Evolutionary conservation across 805 yeast genomes (phyloP).

Genomic region (Dipodascopsis tothii): DNA sequence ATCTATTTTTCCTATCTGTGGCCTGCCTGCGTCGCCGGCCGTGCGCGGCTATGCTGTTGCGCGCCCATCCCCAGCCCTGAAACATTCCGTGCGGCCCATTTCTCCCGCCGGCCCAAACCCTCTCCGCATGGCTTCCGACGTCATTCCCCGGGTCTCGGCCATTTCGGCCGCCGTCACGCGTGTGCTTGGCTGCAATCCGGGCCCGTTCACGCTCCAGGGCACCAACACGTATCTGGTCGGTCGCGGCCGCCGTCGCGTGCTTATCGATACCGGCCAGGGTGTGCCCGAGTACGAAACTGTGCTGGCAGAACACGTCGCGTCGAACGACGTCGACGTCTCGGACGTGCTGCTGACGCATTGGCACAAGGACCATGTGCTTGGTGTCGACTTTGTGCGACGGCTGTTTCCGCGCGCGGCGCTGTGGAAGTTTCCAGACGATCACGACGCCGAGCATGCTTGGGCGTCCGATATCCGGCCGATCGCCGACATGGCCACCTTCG

Average conservation of each 20-base stretch:
- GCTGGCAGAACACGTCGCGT: constrained; percentile 25
- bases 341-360: constrained; percentile 32
- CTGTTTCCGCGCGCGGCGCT: background rate
- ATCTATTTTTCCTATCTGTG: too few species aligned
- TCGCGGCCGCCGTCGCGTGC: constrained; percentile 28
- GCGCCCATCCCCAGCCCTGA: too few species aligned
- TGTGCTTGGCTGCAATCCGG: constrained; percentile 33
- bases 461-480: background rate
- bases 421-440: background rate
- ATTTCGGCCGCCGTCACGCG: constrained; percentile 32
- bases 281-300: constrained; percentile 26
- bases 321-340: constrained; percentile 21
- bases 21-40: too few species aligned
- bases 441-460: background rate
- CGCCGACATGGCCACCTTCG: background rate
- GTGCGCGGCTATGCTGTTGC: too few species aligned
- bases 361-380: constrained; percentile 34
- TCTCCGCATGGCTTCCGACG: too few species aligned
- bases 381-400: constrained; percentile 17
- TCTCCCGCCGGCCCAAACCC: too few species aligned
- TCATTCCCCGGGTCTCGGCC: too few species aligned
- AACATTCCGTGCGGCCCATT: too few species aligned
- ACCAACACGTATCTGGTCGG: constrained; percentile 37
- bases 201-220: constrained; percentile 35
- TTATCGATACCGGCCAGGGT: constrained; percentile 35